Evolutionary conservation across 768 basidiomycete species (phyloP).

Genomic region (Pleurotus cornucopiae): DNA sequence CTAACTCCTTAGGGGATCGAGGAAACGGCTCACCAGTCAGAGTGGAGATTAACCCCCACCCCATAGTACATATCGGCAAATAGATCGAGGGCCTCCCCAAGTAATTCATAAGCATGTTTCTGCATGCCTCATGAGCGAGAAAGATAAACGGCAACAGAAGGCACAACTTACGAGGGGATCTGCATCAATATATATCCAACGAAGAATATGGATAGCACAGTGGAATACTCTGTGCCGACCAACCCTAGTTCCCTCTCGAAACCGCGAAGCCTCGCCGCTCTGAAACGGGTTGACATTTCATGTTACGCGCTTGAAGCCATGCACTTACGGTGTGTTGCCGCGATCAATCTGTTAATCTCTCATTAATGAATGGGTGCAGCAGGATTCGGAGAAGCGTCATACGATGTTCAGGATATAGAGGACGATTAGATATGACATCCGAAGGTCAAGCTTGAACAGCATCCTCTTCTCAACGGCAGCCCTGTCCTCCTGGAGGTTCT

Average conservation of each 20-base stretch:
- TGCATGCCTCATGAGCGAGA: conserved; percentile 33
- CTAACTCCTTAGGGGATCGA: background rate
- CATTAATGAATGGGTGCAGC: background rate
- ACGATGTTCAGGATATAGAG: conserved; percentile 44
- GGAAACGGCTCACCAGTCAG: conserved; percentile 25
- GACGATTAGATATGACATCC: conserved; percentile 45
- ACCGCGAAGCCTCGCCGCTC: conserved; percentile 4
- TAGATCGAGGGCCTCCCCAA: conserved; percentile 48
- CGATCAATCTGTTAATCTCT: conserved; percentile 6
- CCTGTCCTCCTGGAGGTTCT: background rate
- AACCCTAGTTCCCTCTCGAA: background rate
- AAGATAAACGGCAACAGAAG: conserved; percentile 16
- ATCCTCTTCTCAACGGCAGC: conserved; percentile 29
- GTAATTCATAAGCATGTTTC: conserved; percentile 51
- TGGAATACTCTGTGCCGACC: background rate
- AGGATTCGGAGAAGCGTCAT: conserved; percentile 1
- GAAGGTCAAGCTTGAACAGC: conserved; percentile 45
- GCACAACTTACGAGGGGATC: conserved; percentile 30
- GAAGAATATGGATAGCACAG: conserved; percentile 5
- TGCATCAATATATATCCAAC: conserved; percentile 33
- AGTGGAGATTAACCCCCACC: conserved; percentile 44
- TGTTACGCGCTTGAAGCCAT: background rate
- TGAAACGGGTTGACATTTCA: background rate
- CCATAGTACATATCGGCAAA: conserved; percentile 42
- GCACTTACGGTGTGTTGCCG: conserved; percentile 1